A percentile compares a stretch with the other conserved stretches of the same genome.
Conservation (phyloP, 2,329 filamentous ascomycete species). For the Pseudopithomyces maydicus region DNA sequence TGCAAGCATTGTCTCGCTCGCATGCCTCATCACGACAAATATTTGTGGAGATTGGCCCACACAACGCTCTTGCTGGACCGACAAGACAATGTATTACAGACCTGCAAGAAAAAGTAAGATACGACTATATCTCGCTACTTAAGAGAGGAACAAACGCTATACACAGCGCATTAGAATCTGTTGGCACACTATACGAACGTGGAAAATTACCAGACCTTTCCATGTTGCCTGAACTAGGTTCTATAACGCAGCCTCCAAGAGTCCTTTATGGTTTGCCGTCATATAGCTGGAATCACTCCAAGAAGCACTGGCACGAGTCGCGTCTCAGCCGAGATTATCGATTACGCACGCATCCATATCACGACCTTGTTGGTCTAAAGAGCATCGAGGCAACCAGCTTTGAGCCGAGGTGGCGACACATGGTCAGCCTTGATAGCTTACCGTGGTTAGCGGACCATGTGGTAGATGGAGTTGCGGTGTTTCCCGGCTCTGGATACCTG, state of each 20-base stretch:
- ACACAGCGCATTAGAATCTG: not conserved
- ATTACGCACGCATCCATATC: slow-evolving; percentile 11
- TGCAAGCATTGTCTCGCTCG: not conserved
- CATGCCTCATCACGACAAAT: not conserved
- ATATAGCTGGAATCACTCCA: slow-evolving; percentile 37
- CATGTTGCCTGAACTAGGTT: not conserved
- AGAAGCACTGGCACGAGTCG: slow-evolving; percentile 25
- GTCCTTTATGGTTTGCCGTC: slow-evolving; percentile 19
- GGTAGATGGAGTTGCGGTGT: slow-evolving; percentile 22
- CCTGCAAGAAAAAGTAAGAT: not conserved
- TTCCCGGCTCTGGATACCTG: not conserved
- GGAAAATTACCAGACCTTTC: not conserved
- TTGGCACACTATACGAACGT: not conserved
- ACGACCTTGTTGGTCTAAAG: slow-evolving; percentile 10
- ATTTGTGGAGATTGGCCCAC: not conserved
- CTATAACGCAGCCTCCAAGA: not conserved
- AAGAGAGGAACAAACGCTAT: not conserved
- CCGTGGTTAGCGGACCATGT: slow-evolving; percentile 14
- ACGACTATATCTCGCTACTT: not conserved
- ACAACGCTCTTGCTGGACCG: not conserved
- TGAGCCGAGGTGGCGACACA: slow-evolving; percentile 25
- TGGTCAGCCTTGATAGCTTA: slow-evolving; percentile 16
- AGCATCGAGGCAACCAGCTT: slow-evolving; percentile 1
- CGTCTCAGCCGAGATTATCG: slow-evolving; percentile 7
- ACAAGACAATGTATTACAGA: not conserved